Evolutionary conservation across 176 grass and related monocot species (phyloP), one percentile per base, ranked within the genome.

Genomic region (Alloteropsis semialata): DNA sequence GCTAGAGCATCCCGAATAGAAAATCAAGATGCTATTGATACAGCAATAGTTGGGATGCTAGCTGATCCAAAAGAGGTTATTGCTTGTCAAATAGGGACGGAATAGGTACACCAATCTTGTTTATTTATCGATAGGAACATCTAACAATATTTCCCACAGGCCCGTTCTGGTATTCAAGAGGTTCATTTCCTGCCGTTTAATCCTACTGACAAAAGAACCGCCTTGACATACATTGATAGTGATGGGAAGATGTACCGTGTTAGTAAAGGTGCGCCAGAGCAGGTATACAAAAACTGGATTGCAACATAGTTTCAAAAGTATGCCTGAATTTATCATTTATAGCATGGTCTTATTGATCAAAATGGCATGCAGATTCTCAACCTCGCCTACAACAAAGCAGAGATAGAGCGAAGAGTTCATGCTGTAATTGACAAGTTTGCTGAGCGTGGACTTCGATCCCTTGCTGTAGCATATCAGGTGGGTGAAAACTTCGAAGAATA

Each of bases 11-110:
- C 68, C 42, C 68, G 68, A 29, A 46, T 71, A 48, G 68, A 71
- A 71, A 71, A 71, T 48, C 68, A 71, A 71, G 68, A 71, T 71
- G 68, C 68, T 29, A 71, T 71, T 71, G 68, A 71, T 71, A 71
- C 68, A 46, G 68, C 68, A 46, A 71, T 71, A 71, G 68, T 71
- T 71, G 68, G 68, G 8, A 71, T 71, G 68, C 42, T 71, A 71
- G 68, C 68, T 71, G 68, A 71, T 71, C 68, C 68, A 71, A 71
- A 30, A 46, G 68, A 71, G 68, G 68, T 71, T 44, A 28, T 16
- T 69, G 14, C 39, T 45, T 70, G 24, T 71, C 27, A 8, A 46
- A 71, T 5, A 43, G 24, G 42, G 2, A 71, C 3, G 8, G 14
- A 71, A 71, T 71, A 46, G 24, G 42, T 29, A 71, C 19, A 18